Base-by-base conservation (phyloP, 306 rosid genomes). In the Pachyrhizus erosus region DNA sequence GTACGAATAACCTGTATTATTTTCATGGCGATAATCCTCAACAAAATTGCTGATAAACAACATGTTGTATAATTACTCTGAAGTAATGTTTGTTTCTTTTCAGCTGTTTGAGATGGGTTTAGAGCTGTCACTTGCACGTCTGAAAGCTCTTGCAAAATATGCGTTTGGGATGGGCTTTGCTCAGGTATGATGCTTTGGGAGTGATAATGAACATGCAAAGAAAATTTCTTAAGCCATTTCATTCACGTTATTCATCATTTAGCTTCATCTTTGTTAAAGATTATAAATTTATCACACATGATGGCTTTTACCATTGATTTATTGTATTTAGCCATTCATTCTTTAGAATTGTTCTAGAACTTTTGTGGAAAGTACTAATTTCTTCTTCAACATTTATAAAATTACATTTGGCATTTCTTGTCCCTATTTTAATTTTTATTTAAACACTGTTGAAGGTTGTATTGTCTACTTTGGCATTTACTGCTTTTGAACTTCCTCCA, bases 41-140 rank as follows among this genome's bases (percentile, higher is more conserved):
- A 21, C 12, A 51, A 48, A 29, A 69, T 11, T 26, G 49, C 80
- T 79, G 23, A 74, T 51, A 18, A 27, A 65, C 74, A 27, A 65
- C 74, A 55, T 20, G 72, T 48, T 62, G 37, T 18, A 46, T 49
- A 18, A 37, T 76, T 75, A 42, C 20, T 76, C 85, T 75, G 70
- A 81, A 31, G 43, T 71, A 65, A 73, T 83, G 54, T 33, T 54
- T 61, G 55, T 86, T 76, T 79, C 48, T 68, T 91, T 90, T 72
- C 90, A 96, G 99, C 91, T 96, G 74, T 96, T 96, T 80, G 99
- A 96, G 93, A 96, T 96, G 99, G 99, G 99, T 80, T 89, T 96
- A 78, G 99, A 96, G 90, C 99, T 96, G 82, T 96, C 99, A 66
- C 87, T 96, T 77, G 98, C 98, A 62, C 99, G 99, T 78, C 87